These are phyloP conservation scores for Casuarina glauca DNA, from an alignment of 306 rosid species.

Conservation along the genomic window DNA sequence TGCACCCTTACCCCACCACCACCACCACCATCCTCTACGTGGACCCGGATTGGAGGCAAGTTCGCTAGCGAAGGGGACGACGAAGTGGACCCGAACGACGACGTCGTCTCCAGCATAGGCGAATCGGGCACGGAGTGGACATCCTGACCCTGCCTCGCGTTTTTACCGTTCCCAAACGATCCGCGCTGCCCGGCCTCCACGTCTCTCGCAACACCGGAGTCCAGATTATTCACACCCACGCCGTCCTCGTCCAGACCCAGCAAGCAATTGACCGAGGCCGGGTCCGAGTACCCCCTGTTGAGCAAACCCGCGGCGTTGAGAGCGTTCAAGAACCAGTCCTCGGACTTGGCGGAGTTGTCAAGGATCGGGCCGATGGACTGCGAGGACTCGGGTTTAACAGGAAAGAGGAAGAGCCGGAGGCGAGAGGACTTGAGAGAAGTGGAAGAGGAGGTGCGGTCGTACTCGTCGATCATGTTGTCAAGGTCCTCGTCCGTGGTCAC, in stretches of 20 bases:
- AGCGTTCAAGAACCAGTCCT: constrained; percentile 84
- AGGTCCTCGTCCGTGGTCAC: constrained; percentile 91
- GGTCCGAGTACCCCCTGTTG: constrained; percentile 72
- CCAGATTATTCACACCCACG: constrained; percentile 42
- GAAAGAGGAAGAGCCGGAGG: constrained; percentile 73
- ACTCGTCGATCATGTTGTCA: constrained; percentile 96
- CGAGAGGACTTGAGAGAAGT: constrained; percentile 63
- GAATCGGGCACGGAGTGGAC: constrained; percentile 97
- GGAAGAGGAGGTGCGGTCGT: constrained; percentile 61
- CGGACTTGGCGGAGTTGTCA: constrained; percentile 63
- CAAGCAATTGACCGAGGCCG: constrained; percentile 80
- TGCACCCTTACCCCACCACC: constrained; percentile 49
- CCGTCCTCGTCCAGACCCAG: constrained; percentile 74
- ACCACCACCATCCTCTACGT: constrained; percentile 57
- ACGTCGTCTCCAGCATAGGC: constrained; percentile 84
- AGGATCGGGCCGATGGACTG: constrained; percentile 82
- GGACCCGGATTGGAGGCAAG: constrained; percentile 92
- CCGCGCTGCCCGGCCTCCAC: constrained; percentile 49
- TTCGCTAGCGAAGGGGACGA: constrained; percentile 84
- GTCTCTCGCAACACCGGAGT: constrained; percentile 43
- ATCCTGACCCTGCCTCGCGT: constrained; percentile 66
- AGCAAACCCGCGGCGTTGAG: constrained; percentile 63
- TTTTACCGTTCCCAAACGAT: constrained; percentile 61
- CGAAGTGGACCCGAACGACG: constrained; percentile 90
- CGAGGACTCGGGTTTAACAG: constrained; percentile 66